Percentiles rank a stretch among this genome's conserved stretches.
Evolutionary conservation across 2,329 filamentous ascomycete species (phyloP).

Genomic region (Nemania sp.): DNA sequence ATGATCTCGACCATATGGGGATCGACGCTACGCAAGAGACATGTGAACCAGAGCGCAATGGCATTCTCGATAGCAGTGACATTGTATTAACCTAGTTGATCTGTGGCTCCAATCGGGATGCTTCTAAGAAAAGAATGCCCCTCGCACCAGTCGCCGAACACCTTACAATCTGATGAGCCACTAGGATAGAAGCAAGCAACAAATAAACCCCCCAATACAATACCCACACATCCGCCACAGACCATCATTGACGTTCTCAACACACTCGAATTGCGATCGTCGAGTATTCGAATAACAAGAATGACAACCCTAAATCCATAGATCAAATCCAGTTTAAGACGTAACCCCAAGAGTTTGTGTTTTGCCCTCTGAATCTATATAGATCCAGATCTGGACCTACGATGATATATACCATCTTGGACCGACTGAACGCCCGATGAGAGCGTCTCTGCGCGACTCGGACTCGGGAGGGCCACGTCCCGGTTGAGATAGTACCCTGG

Average conservation of each 20-base stretch:
- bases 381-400: conserved; percentile 22
- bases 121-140: too few relatives aligned
- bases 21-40: too few relatives aligned
- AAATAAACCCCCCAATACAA: not conserved
- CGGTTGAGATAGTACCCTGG: not conserved
- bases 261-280: not conserved
- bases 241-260: not conserved
- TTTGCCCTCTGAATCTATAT: conserved; percentile 1
- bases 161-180: not conserved
- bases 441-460: conserved; percentile 13
- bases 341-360: not conserved
- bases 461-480: not conserved
- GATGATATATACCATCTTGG: conserved; percentile 9
- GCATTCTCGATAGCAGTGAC: not conserved
- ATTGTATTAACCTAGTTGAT: conserved; percentile 8
- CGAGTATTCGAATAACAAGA: not conserved
- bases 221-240: not conserved
- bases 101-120: too few relatives aligned
- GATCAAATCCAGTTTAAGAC: not conserved
- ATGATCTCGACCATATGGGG: too few relatives aligned
- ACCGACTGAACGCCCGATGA: conserved; percentile 6
- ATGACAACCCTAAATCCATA: not conserved
- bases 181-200: not conserved
- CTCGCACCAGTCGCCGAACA: not conserved
- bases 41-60: not conserved